These are phyloP conservation scores for Maudiozyma saulgeensis DNA, from an alignment of 805 yeast genomes.

Conservation along the genomic window DNA sequence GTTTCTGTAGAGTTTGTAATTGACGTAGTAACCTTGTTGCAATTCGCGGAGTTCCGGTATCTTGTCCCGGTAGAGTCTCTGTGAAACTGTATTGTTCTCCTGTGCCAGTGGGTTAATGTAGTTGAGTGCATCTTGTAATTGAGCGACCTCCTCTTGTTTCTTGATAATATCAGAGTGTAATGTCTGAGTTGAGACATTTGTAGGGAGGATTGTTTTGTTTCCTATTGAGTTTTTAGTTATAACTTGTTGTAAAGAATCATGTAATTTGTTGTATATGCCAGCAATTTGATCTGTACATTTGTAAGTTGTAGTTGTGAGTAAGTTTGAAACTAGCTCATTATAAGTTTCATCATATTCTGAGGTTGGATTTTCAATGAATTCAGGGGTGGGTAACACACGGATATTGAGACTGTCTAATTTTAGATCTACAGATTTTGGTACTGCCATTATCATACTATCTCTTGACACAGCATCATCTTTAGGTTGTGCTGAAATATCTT, in stretches of 20 bases:
- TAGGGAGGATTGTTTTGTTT: too few species aligned
- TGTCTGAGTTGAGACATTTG: too few species aligned
- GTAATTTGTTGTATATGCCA: too few species aligned
- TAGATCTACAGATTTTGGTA: neutral
- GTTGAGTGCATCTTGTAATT: slow-evolving; percentile 4
- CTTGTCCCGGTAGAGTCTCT: slow-evolving; percentile 6
- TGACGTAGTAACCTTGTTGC: slow-evolving; percentile 16
- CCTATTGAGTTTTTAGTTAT: too few species aligned
- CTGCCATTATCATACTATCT: neutral
- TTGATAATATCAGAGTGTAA: neutral
- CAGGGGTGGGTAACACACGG: slow-evolving; percentile 9
- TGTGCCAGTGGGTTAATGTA: slow-evolving; percentile 12
- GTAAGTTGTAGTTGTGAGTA: neutral
- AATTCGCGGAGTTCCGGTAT: slow-evolving; percentile 13
- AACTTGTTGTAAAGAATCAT: too few species aligned
- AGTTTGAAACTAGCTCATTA: slow-evolving; percentile 14
- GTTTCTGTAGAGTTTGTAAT: slow-evolving; percentile 14
- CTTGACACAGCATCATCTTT: neutral
- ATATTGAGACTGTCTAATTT: neutral
- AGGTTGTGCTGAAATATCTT: neutral
- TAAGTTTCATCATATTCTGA: slow-evolving; percentile 14
- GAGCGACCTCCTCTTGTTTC: neutral
- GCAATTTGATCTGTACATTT: too few species aligned
- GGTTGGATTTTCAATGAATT: slow-evolving; percentile 11
- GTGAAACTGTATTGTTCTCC: slow-evolving; percentile 7